Evolutionary conservation across 2,329 filamentous ascomycete genomes (phyloP).

Genomic region (Verticillium nubilum): DNA sequence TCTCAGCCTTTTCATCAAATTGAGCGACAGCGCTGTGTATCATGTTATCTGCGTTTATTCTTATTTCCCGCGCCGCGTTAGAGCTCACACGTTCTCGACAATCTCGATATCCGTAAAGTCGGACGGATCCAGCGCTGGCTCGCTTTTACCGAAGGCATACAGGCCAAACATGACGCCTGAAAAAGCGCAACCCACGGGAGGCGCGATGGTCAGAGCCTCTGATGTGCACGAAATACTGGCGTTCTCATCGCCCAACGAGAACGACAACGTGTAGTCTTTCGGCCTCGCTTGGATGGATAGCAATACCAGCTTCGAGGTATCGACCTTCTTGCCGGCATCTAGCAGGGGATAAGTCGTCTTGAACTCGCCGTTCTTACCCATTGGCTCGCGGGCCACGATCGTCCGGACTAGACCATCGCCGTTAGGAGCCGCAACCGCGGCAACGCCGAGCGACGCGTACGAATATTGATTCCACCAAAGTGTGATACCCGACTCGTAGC

Average conservation of each 20-base stretch:
- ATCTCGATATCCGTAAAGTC: conserved; percentile 20
- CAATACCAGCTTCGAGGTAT: conserved; percentile 1
- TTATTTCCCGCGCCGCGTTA: neutral
- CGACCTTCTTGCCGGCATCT: neutral
- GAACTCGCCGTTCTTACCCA: conserved; percentile 14
- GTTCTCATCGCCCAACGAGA: conserved; percentile 3
- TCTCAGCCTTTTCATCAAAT: too few species aligned
- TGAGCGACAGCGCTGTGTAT: too few species aligned
- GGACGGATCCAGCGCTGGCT: conserved; percentile 23
- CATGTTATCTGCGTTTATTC: too few species aligned
- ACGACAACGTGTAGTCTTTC: conserved; percentile 13
- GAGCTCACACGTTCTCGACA: neutral
- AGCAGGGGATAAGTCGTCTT: conserved; percentile 5
- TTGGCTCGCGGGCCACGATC: conserved; percentile 14
- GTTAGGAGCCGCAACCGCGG: conserved; percentile 11
- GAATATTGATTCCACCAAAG: conserved; percentile 48
- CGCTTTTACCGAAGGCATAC: conserved; percentile 20
- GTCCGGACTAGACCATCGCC: conserved; percentile 6
- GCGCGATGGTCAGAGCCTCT: conserved; percentile 17
- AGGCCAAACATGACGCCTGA: conserved; percentile 24
- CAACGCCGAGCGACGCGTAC: conserved; percentile 24
- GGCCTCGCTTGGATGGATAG: conserved; percentile 13
- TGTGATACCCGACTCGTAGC: conserved; percentile 46
- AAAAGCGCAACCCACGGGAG: conserved; percentile 23
- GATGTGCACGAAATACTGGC: conserved; percentile 8